phyloP scores from a whole-genome alignment of 2,329 filamentous ascomycete genomes.

The Cordyceps tenuipes region DNA sequence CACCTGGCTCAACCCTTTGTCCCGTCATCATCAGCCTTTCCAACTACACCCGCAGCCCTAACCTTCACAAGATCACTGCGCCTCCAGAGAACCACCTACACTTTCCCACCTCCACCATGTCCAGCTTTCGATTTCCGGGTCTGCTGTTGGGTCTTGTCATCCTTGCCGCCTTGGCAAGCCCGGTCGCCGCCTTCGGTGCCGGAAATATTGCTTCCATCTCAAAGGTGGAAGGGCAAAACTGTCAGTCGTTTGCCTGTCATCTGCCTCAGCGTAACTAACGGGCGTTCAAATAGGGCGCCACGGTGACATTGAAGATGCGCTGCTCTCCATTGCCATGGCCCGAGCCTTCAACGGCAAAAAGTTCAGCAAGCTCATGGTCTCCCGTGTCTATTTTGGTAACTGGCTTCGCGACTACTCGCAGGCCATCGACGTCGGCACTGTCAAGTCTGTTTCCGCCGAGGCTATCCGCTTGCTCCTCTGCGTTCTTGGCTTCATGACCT shows the following conservation, averaged over 20 bases:
- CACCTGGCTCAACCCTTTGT: background rate
- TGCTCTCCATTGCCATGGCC: conserved; percentile 61
- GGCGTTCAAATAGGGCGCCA: conserved; percentile 53
- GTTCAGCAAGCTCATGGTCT: conserved; percentile 80
- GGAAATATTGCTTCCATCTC: conserved; percentile 80
- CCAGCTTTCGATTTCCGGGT: conserved; percentile 38
- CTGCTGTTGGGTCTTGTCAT: conserved; percentile 49
- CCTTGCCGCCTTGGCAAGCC: conserved; percentile 58
- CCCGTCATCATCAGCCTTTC: background rate
- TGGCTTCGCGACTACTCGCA: conserved; percentile 93
- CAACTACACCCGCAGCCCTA: conserved; percentile 14
- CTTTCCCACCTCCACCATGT: conserved; percentile 31
- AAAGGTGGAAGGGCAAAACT: conserved; percentile 77
- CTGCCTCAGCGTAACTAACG: conserved; percentile 10
- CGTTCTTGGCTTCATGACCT: conserved; percentile 76
- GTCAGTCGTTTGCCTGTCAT: conserved; percentile 31
- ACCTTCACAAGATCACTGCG: background rate
- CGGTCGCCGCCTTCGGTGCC: conserved; percentile 72
- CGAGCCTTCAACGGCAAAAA: conserved; percentile 56
- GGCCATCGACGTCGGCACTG: conserved; percentile 84
- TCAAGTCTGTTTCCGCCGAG: conserved; percentile 84
- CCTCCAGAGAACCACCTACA: background rate
- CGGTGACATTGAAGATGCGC: conserved; percentile 87
- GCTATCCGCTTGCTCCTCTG: conserved; percentile 85
- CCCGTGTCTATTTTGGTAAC: conserved; percentile 91